Evolutionary conservation across 441 rosid species (phyloP).

Genomic region (Mallotus japonicus): DNA sequence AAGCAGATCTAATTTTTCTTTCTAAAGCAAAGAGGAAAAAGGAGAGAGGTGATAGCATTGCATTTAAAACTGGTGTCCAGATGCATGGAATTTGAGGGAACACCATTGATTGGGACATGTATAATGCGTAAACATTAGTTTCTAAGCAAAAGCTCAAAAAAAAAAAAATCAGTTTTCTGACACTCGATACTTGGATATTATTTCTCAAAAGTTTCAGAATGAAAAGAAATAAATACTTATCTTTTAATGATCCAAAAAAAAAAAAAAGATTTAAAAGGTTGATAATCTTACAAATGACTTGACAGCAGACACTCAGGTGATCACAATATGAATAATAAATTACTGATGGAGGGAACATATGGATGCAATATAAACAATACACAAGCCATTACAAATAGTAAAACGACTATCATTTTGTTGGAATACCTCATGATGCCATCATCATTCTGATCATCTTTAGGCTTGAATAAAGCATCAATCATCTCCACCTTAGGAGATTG

Average conservation of each 20-base stretch:
- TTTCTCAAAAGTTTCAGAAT: not conserved
- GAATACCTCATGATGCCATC: slow-evolving; percentile 82
- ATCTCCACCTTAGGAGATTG: slow-evolving; percentile 86
- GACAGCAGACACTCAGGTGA: not conserved
- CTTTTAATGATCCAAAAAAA: not conserved
- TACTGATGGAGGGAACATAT: not conserved
- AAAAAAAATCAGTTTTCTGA: not conserved
- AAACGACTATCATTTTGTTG: not conserved
- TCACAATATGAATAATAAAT: not conserved
- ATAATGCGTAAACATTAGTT: not conserved
- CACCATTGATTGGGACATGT: not conserved
- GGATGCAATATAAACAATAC: not conserved
- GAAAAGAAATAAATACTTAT: not conserved
- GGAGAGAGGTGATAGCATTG: not conserved
- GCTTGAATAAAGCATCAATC: slow-evolving; percentile 85
- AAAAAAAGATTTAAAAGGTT: not conserved
- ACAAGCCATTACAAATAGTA: not conserved
- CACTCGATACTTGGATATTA: not conserved
- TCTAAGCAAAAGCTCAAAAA: not conserved
- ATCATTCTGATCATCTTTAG: slow-evolving; percentile 51
- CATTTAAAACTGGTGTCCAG: not conserved
- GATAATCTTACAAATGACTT: not conserved
- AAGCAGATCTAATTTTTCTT: too few relatives aligned
- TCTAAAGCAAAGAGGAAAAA: not conserved
- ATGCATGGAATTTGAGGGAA: too few relatives aligned